A percentile compares a stretch with the other conserved stretches of the same genome.
Evolutionary conservation across 208 protist species (phyloP).

Genomic region (Trichomonas tenax): DNA sequence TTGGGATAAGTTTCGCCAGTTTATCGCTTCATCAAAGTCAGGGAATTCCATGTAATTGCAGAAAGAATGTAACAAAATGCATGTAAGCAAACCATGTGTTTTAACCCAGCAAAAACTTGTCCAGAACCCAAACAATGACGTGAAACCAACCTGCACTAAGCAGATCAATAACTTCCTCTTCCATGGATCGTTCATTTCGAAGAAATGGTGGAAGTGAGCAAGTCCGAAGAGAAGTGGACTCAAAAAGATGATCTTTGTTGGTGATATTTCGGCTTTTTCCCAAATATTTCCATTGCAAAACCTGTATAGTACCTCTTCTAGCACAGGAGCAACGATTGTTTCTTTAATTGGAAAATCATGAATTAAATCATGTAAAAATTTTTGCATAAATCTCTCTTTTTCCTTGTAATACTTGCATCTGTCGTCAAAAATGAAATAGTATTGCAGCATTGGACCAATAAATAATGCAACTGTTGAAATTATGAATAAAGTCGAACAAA

Average conservation of each 20-base stretch:
- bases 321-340: background rate
- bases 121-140: background rate
- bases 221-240: background rate
- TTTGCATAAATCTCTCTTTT: background rate
- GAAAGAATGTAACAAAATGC: background rate
- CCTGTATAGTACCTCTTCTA: background rate
- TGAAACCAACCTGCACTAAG: background rate
- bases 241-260: background rate
- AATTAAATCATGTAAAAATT: background rate
- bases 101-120: background rate
- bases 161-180: background rate
- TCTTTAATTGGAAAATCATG: background rate
- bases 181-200: background rate
- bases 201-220: background rate
- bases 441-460: background rate
- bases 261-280: background rate
- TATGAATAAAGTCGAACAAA: background rate
- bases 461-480: background rate
- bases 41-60: constrained; percentile 18
- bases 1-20: background rate
- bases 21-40: background rate
- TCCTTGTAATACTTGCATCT: background rate
- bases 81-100: background rate
- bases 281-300: background rate
- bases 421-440: background rate